phyloP scores from a whole-genome alignment of 1,284 basidiomycete species.

The Tranzscheliella williamsii region DNA sequence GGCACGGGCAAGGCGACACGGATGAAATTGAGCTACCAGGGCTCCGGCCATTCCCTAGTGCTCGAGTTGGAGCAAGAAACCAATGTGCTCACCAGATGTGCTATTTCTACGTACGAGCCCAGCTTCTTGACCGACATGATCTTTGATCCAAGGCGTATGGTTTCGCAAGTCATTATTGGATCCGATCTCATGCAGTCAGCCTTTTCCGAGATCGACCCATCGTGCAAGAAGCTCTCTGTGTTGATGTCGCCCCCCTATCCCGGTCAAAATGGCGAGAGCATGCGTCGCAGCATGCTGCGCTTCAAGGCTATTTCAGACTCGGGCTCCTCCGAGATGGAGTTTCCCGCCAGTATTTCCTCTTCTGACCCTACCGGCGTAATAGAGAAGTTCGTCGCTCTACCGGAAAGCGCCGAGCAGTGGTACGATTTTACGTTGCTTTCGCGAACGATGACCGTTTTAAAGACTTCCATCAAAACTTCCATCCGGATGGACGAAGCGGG shows the following conservation, averaged over 20 bases:
- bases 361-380: constrained; percentile 35
- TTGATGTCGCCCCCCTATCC: constrained; percentile 15
- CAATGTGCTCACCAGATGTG: constrained; percentile 84
- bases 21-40: constrained; percentile 81
- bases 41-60: constrained; percentile 78
- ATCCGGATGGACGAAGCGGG: constrained; percentile 48
- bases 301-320: constrained; percentile 31
- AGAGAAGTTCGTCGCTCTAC: constrained; percentile 36
- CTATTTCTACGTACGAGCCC: constrained; percentile 81
- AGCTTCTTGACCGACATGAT: constrained; percentile 78
- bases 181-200: constrained; percentile 37
- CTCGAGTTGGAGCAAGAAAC: constrained; percentile 76
- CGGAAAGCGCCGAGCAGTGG: constrained; percentile 27
- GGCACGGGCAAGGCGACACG: constrained; percentile 65
- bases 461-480: constrained; percentile 46
- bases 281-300: constrained; percentile 18
- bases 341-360: constrained; percentile 30
- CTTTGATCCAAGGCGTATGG: constrained; percentile 66
- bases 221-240: constrained; percentile 36
- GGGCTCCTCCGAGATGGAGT: constrained; percentile 41
- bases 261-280: background rate
- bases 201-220: constrained; percentile 33
- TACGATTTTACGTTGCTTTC: constrained; percentile 36
- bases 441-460: constrained; percentile 39
- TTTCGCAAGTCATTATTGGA: constrained; percentile 38